Conservation (phyloP, 2,329 filamentous ascomycete genomes). For the Xylariaceae sp. region DNA sequence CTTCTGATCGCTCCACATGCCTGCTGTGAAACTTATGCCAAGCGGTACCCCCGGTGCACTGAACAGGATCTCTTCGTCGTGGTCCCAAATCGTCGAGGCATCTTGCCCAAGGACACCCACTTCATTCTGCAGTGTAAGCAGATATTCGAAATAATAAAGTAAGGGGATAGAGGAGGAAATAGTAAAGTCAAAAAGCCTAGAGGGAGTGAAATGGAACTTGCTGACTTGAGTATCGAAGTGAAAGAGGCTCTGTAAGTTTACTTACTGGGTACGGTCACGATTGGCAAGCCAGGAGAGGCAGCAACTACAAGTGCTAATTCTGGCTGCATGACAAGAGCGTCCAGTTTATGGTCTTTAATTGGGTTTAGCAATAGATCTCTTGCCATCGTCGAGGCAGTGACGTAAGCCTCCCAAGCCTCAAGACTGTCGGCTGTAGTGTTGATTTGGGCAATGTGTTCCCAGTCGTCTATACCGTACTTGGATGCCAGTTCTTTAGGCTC, state of each 20-base stretch:
- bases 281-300: constrained; percentile 25
- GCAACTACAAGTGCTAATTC: constrained; percentile 9
- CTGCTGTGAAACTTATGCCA: constrained; percentile 28
- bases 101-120: constrained; percentile 25
- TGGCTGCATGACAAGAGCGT: constrained; percentile 19
- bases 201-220: no score
- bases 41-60: constrained; percentile 24
- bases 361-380: constrained; percentile 8
- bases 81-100: constrained; percentile 5
- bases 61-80: not conserved
- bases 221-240: no score
- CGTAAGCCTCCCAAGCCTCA: constrained; percentile 20
- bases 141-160: not conserved
- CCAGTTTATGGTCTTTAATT: constrained; percentile 9
- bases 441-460: constrained; percentile 1
- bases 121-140: not conserved
- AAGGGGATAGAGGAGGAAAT: not conserved
- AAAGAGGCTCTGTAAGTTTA: not conserved
- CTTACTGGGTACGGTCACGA: constrained; percentile 31
- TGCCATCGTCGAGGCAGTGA: not conserved
- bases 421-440: constrained; percentile 13
- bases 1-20: constrained; percentile 23
- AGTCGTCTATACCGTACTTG: not conserved
- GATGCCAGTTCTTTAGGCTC: constrained; percentile 12
- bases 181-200: not conserved